Evolutionary conservation across 192 early-diverging fungal species (phyloP), one percentile per base, ranked within the genome.

Genomic region (Backusella sp.): DNA sequence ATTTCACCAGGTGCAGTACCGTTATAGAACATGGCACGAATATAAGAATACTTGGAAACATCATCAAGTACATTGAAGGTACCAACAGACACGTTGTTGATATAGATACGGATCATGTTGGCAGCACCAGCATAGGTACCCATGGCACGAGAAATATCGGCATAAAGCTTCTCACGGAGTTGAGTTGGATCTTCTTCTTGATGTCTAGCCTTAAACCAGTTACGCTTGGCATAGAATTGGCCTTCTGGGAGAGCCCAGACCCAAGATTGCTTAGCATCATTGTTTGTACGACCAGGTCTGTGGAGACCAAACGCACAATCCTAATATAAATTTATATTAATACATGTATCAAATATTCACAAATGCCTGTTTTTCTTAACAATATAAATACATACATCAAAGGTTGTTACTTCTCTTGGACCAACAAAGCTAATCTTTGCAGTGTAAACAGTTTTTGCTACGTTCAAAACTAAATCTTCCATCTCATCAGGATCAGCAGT

Each of bases 191-290:
- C 85, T 74, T 82, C 80, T 68, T 86, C 85, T 75, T 79, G 77
- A 37, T 86, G 83, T 52, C 85, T 83, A 65, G 80, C 41, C 76
- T 86, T 86, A 76, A 86, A 83, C 23, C 72, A 84, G 44, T 44
- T 79, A 23, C 85, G 85, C 14, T 75, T 77, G 32, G 80, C 74
- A 4, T 74, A 71, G 32, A 39, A 67, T 11, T 84, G 53, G 5
- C 75, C 76, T 9, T 19, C 41, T n/a, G 74, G 28, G 26, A 84
- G 77, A 17, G 37, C 28, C 81, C 81, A 86, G n/a, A 72, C 70
- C 85, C 85, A 86, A 67, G 79, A 83, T 53, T 86, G 85, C 70
- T 86, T 86, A 68, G 85, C 81, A 42, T 86, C 82, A 70, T 86
- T 86, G 12, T 84, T 84, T 72, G 78, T 84, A 71, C 82, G 82